These are phyloP conservation scores for Stylonectria norvegica DNA, from an alignment of 2,329 filamentous ascomycete species.

Conservation along the genomic window DNA sequence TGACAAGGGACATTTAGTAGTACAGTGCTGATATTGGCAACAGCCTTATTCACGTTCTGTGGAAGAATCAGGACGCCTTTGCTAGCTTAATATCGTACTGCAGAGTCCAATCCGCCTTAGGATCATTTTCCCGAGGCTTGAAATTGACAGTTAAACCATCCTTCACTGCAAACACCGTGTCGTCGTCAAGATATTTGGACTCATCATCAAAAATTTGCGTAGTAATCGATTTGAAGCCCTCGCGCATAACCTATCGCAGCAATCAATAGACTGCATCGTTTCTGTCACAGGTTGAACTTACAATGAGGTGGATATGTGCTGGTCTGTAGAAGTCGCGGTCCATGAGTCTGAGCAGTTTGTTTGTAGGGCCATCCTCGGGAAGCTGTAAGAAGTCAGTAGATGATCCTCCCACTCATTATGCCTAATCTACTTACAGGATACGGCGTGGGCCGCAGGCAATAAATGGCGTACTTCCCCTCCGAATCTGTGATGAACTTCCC, in stretches of 20 bases:
- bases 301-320: conserved; percentile 59
- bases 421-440: conserved; percentile 41
- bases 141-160: conserved; percentile 46
- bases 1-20: no score
- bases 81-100: conserved; percentile 52
- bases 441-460: conserved; percentile 58
- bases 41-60: no score
- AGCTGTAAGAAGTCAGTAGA: conserved; percentile 28
- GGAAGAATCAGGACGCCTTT: no score
- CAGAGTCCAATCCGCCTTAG: conserved; percentile 55
- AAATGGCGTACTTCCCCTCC: conserved; percentile 60
- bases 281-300: conserved; percentile 16
- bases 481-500: conserved; percentile 67
- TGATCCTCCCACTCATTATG: not conserved
- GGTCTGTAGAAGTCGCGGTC: conserved; percentile 56
- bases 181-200: conserved; percentile 56
- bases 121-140: conserved; percentile 32
- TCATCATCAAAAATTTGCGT: conserved; percentile 71
- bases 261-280: not conserved
- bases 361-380: conserved; percentile 51
- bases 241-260: conserved; percentile 38
- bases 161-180: conserved; percentile 55
- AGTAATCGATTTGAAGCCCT: conserved; percentile 64
- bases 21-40: no score
- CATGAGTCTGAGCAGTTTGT: conserved; percentile 48